These are phyloP conservation scores for Solanum medicagineum DNA, from an alignment of 257 asterid species.

Conservation along the genomic window DNA sequence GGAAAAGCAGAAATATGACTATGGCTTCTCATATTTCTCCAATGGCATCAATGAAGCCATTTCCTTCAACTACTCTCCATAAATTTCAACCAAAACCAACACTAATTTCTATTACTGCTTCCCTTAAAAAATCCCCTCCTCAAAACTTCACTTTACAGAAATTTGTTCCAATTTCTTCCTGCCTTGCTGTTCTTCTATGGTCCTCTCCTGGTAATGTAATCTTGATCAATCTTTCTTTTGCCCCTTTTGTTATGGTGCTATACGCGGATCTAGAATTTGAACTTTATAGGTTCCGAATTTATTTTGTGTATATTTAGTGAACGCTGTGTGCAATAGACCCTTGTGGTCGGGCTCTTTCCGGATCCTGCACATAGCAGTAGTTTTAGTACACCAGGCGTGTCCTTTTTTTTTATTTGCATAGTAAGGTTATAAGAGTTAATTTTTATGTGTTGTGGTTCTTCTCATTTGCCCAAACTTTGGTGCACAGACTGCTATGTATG, in stretches of 20 bases:
- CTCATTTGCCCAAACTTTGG: no score
- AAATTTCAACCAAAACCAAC: slow-evolving; percentile 15
- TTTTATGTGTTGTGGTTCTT: no score
- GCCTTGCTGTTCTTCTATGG: slow-evolving; percentile 36
- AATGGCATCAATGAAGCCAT: background rate
- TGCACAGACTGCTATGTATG: no score
- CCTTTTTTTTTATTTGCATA: no score
- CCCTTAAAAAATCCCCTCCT: background rate
- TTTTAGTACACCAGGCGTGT: no score
- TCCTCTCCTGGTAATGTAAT: slow-evolving; percentile 37
- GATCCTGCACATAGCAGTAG: no score
- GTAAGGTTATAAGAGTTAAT: no score
- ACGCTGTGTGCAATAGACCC: no score
- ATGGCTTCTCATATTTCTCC: background rate
- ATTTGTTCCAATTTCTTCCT: slow-evolving; percentile 36
- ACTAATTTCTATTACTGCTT: background rate
- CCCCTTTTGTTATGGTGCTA: background rate
- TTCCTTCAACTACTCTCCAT: background rate
- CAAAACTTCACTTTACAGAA: background rate
- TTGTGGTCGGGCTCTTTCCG: no score
- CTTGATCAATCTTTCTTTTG: background rate
- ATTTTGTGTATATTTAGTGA: no score
- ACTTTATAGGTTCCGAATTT: background rate
- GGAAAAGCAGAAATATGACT: background rate
- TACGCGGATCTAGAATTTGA: background rate